Evolutionary conservation across 2,329 filamentous ascomycete genomes (phyloP).

Genomic region (Paracoccidioides lutzii): DNA sequence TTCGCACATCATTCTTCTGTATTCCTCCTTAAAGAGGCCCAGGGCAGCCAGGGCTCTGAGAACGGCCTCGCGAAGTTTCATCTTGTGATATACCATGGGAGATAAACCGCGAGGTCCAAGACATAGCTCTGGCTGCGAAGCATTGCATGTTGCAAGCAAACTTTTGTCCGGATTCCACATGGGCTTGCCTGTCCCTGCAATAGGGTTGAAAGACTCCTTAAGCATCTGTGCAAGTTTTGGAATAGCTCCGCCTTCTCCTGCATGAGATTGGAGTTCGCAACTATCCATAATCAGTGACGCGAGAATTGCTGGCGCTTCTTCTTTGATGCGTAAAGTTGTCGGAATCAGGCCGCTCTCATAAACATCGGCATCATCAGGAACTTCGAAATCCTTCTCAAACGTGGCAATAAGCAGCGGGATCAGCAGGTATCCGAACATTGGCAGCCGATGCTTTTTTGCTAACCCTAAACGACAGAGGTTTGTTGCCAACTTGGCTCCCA

Average conservation of each 20-base stretch:
- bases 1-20: constrained; percentile 69
- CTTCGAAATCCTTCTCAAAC: constrained; percentile 42
- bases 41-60: constrained; percentile 73
- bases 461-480: constrained; percentile 57
- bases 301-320: constrained; percentile 61
- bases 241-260: constrained; percentile 56
- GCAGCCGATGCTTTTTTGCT: constrained; percentile 50
- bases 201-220: constrained; percentile 52
- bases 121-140: constrained; percentile 27
- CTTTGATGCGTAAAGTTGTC: constrained; percentile 43
- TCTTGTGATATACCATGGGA: constrained; percentile 51
- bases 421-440: constrained; percentile 52
- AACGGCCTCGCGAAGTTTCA: constrained; percentile 61
- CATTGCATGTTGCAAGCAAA: constrained; percentile 9
- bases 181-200: constrained; percentile 35
- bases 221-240: constrained; percentile 50
- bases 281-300: constrained; percentile 69
- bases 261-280: constrained; percentile 66
- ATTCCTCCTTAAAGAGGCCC: constrained; percentile 67
- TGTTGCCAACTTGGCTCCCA: constrained; percentile 57
- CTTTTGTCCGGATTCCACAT: constrained; percentile 41
- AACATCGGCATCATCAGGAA: constrained; percentile 28
- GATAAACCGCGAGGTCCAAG: constrained; percentile 52
- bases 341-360: constrained; percentile 28
- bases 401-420: constrained; percentile 57